A percentile compares a stretch with the other conserved stretches of the same genome.
Evolutionary conservation across 805 yeast genomes (phyloP).

Genomic region (Tetrapisispora nanseiensis): DNA sequence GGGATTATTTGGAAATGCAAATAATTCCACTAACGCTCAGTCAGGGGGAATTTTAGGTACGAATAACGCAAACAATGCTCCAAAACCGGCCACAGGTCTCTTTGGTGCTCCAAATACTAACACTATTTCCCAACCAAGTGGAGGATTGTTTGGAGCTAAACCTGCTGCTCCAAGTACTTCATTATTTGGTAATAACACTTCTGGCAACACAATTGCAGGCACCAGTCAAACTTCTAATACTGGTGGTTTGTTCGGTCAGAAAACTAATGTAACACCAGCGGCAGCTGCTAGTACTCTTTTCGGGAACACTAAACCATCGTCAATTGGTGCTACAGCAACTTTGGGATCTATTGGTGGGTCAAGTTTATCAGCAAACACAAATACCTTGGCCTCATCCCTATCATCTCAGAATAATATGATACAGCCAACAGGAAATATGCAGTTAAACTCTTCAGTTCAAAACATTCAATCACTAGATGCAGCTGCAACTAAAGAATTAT

Average conservation of each 20-base stretch:
- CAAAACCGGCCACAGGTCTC: constrained; percentile 22
- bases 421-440: constrained; percentile 34
- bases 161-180: constrained; percentile 17
- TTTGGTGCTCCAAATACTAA: constrained; percentile 11
- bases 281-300: constrained; percentile 33
- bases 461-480: background rate
- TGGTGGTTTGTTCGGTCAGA: constrained; percentile 30
- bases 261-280: constrained; percentile 6
- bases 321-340: constrained; percentile 11
- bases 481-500: constrained; percentile 17
- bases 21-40: background rate
- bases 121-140: constrained; percentile 4
- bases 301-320: constrained; percentile 24
- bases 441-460: constrained; percentile 13
- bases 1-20: constrained; percentile 6
- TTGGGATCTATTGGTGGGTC: background rate
- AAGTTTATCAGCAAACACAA: background rate
- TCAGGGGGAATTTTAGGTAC: constrained; percentile 6
- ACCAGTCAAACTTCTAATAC: background rate
- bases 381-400: background rate
- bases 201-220: background rate
- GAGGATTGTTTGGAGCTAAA: constrained; percentile 27
- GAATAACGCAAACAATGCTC: constrained; percentile 2
- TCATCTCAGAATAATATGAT: background rate
- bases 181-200: constrained; percentile 28